Evolutionary conservation across 331 rosid species (phyloP), one percentile per base, ranked within the genome.

Genomic region (Telfairia occidentalis): DNA sequence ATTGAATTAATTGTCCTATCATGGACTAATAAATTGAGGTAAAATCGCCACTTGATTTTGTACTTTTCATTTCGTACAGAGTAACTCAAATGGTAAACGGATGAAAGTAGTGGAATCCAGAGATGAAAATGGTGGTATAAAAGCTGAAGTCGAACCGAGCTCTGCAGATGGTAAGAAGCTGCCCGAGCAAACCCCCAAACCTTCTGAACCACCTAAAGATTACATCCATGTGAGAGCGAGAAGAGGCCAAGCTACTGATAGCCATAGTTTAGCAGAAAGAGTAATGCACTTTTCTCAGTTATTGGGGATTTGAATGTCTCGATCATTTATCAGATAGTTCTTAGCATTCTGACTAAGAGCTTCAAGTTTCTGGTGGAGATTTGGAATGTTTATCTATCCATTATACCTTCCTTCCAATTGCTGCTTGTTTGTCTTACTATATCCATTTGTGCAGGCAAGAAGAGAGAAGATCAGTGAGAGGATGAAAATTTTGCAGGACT

Each of bases 191-290:
- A 81, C 73, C 26, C 66, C 78, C 32, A 81, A 87, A 65, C 88
- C 86, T 60, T 78, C 82, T 5, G 96, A 87, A 71, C 87, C 92
- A 18, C 87, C 96, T 5, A 94, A 91, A 66, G 98, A 91, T 71
- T 94, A 80, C 74, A 94, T 94, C 77, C 98, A 94, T 72, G 98
- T 94, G 24, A 84, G 98, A 86, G 98, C 97, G 9, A 87, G 98
- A 85, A 86, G 98, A 77, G 98, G 98, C 80, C 98, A 94, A 85
- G 98, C 99, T 32, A 95, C 99, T 18, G 99, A 95, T 83, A 95
- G 93, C 77, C 98, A 91, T 81, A 94, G 98, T 76, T 89, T 94
- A 24, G 97, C 96, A 13, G 98, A 94, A 76, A 89, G 97, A 81
- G 98, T 94, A 86, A 84, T 76, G 70, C 72, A 12, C 73, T 64